Percentiles rank a stretch among this genome's conserved stretches.
phyloP scores from a whole-genome alignment of 1,284 basidiomycete species.

The Trichosporon sp. region DNA sequence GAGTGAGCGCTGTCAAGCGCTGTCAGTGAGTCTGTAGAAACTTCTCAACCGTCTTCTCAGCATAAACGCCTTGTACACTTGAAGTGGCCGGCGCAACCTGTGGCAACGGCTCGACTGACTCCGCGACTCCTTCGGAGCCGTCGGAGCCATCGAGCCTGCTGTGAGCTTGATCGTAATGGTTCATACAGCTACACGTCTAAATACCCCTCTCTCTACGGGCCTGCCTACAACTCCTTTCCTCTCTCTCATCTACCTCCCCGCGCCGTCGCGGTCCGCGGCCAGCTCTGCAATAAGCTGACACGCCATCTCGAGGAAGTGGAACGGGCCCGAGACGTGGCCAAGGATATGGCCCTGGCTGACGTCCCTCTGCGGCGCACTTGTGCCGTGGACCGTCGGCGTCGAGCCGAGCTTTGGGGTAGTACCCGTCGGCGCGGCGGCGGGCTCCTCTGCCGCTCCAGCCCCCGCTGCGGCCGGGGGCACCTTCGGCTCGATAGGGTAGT shows the following conservation, averaged over 20 bases:
- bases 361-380: not conserved
- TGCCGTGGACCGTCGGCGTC: not conserved
- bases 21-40: too few relatives aligned
- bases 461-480: not conserved
- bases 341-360: slow-evolving; percentile 1
- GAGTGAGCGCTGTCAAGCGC: too few relatives aligned
- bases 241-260: not conserved
- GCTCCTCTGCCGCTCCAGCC: too few relatives aligned
- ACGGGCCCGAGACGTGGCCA: slow-evolving; percentile 70
- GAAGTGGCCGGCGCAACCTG: too few relatives aligned
- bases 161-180: not conserved
- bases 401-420: slow-evolving; percentile 36
- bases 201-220: not conserved
- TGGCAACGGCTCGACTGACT: too few relatives aligned
- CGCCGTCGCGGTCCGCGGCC: slow-evolving; percentile 34
- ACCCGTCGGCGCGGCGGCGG: slow-evolving; percentile 40
- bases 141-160: too few relatives aligned
- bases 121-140: too few relatives aligned
- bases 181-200: slow-evolving; percentile 6
- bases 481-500: slow-evolving; percentile 55
- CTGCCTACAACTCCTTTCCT: not conserved
- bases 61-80: too few relatives aligned
- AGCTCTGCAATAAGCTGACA: slow-evolving; percentile 57
- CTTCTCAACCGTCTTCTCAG: too few relatives aligned
- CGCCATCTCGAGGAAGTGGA: slow-evolving; percentile 94